A percentile compares a stretch with the other conserved stretches of the same genome.
Conservation (phyloP, 441 rosid species). For the Kokia cookei region DNA sequence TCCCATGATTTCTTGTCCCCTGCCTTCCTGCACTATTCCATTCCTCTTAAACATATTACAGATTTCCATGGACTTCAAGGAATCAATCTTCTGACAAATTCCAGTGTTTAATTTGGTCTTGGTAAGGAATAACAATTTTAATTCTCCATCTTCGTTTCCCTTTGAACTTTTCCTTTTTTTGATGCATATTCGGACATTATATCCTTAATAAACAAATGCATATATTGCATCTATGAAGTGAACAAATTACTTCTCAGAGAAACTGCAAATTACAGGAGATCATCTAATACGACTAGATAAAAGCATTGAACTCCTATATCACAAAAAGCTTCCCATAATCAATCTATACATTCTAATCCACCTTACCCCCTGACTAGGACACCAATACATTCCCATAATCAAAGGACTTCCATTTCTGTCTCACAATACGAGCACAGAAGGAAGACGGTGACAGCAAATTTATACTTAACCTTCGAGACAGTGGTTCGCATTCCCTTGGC, state of each 20-base stretch:
- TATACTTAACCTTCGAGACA: not conserved
- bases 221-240: constrained; percentile 1
- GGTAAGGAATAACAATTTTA: not conserved
- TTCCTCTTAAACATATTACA: not conserved
- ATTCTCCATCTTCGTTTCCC: not conserved
- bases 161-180: too few species aligned
- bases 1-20: constrained; percentile 11
- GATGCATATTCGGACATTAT: not conserved
- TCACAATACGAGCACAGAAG: not conserved
- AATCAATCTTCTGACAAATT: not conserved
- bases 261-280: constrained; percentile 18
- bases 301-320: constrained; percentile 16
- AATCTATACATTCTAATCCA: constrained; percentile 30
- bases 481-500: not conserved
- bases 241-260: constrained; percentile 11
- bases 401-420: not conserved
- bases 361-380: not conserved
- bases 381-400: not conserved
- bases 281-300: not conserved
- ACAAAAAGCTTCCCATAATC: constrained; percentile 13
- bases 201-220: constrained; percentile 4
- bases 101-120: not conserved
- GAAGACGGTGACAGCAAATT: not conserved
- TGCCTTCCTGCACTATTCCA: not conserved
- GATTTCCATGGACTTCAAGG: not conserved